Base-by-base conservation (phyloP, 2,329 filamentous ascomycete species). In the Colletotrichum trifolii region DNA sequence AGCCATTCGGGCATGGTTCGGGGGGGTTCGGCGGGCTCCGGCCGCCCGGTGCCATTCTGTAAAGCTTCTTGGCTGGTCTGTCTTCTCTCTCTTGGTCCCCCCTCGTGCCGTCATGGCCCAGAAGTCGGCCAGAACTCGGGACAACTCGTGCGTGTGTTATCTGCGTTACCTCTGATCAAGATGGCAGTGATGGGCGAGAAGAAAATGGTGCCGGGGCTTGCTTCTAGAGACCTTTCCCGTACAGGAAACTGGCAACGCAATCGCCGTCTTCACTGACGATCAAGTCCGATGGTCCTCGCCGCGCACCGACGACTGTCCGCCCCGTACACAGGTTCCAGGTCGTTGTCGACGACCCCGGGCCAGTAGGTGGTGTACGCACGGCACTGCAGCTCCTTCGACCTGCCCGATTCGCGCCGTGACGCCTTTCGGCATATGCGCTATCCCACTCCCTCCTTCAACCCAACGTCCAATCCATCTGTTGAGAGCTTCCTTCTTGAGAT, bases 1-100 rank as follows among this genome's bases (percentile, higher is more conserved):
- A 25, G 25, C 36, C 25, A 33, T 54, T 45, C 12, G 56, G 56
- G 39, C 48, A 50, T 25, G 43, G 56, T 46, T 60, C 36, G 8
- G 25, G 40, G 40, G 38, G 50, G 62, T 56, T 65, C 62, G 57
- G 62, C 57, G 50, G 62, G 50, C 57, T 61, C 62, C 62, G 62
- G 58, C 62, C 57, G 62, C 50, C 57, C 52, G 62, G 55, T 52
- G 48, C 38, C 9, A 10, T 45, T 35, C 50, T 63, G 36, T 45
- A 38, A 40, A 17, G 40, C 25, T 33, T 15, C 43, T 17, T 11
- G 25, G 43, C 42, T 46, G 33, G 15, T 25, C 25, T 25, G 15
- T 25, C 25, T 25, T 25, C 25, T 25, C 25, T 5, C 25, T 25
- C 1, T 25, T 25, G 25, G 25, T 17, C 25, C 25, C 25, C 25